Base-by-base conservation (phyloP, 176 grass and related monocot genomes). In the Panicum miliaceum region DNA sequence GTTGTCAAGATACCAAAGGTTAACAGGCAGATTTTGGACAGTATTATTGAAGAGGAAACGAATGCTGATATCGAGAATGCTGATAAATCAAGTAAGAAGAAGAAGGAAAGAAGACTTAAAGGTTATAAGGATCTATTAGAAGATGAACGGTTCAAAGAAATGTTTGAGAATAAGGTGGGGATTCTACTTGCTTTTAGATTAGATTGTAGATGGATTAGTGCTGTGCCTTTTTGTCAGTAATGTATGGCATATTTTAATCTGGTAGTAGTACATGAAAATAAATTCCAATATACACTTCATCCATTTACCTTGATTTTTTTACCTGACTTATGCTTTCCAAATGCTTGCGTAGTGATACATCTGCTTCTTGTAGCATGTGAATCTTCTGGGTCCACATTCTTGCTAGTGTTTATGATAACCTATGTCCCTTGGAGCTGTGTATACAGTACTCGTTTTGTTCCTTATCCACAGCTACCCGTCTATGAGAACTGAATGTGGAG, bases 111-210 rank as follows among this genome's bases (percentile, higher is more conserved):
- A 64, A 98, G 69, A 50, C 54, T 82, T 80, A 87, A 85, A 75
- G 42, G 84, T 20, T 70, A 26, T 8, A 92, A 72, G 48, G 56
- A 78, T 16, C 37, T 98, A 40, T 63, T 92, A 41, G 68, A 25
- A 66, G 96, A 98, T 91, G 43, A 74, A 3, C 87, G 93, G 79
- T 98, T 98, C 79, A 36, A 80, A 68, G 12, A 13, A 45, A 87
- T 98, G 77, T 98, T 98, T 81, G 38, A 80, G 48, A 78, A 98
- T 88, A 73, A 90, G 91, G 96, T 98, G 73, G 34, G 7, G 23
- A 36, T 38, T 68, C 37, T 65, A 71, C 67, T 73, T 26, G 16
- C 12, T 81, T 64, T 84, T 80, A 51, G 64, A 56, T 52, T 26
- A 64, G 22, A 54, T 76, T 65, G 60, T 46, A 66, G 22, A 66